Evolutionary conservation across 352 stramenopile genomes (phyloP).

Genomic region (Ophiocytium majus): DNA sequence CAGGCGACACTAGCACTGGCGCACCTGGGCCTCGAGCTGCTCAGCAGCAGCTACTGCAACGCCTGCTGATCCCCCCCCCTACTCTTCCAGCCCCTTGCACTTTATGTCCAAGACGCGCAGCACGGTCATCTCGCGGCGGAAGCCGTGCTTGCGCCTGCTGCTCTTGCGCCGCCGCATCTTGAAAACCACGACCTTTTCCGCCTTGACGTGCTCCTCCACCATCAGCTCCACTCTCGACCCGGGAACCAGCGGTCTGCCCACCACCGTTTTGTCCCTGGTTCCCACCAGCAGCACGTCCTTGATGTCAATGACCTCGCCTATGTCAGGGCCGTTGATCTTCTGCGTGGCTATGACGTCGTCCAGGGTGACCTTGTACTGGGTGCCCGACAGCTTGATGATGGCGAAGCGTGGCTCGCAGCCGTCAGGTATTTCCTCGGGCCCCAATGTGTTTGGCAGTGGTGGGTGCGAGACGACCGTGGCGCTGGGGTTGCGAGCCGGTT

Average conservation of each 20-base stretch:
- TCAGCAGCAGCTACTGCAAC: too few relatives aligned
- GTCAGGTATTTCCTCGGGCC: background rate
- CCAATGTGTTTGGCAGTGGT: background rate
- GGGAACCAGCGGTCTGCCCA: constrained; percentile 34
- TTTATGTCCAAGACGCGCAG: constrained; percentile 41
- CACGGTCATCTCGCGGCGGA: constrained; percentile 44
- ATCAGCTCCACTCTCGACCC: constrained; percentile 40
- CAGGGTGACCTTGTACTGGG: constrained; percentile 53
- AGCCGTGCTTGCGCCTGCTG: constrained; percentile 36
- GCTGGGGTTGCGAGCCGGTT: background rate
- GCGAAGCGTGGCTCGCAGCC: constrained; percentile 44
- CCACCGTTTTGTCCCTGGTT: constrained; percentile 33
- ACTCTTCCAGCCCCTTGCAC: background rate
- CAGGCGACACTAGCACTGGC: too few relatives aligned
- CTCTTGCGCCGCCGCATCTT: constrained; percentile 55
- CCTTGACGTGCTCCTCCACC: constrained; percentile 48
- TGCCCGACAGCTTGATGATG: constrained; percentile 48
- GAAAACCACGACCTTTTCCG: constrained; percentile 49
- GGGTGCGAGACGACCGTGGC: constrained; percentile 4
- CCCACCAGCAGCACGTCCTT: constrained; percentile 52
- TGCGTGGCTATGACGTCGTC: constrained; percentile 51
- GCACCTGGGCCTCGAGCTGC: too few relatives aligned
- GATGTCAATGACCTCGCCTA: constrained; percentile 43
- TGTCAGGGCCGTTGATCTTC: constrained; percentile 43
- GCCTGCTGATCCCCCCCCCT: background rate